Evolutionary conservation across 202 grass and related monocot genomes (phyloP).

Genomic region (Panicum virgatum): DNA sequence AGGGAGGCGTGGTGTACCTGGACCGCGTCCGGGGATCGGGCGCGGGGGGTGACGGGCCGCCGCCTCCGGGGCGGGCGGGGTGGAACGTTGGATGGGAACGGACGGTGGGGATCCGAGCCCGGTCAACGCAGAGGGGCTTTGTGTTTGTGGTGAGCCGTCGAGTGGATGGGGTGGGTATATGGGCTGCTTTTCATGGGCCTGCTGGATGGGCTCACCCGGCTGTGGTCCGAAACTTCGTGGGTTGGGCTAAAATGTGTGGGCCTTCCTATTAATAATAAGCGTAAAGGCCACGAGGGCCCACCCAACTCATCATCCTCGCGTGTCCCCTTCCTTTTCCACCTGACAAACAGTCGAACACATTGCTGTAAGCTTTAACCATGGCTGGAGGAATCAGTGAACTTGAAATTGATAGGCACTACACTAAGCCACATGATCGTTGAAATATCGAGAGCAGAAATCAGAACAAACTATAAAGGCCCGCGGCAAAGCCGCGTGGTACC

Average conservation of each 20-base stretch:
- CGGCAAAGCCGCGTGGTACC: too few relatives aligned
- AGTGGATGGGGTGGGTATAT: background rate
- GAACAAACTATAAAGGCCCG: too few relatives aligned
- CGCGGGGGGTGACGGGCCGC: background rate
- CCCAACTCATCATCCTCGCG: too few relatives aligned
- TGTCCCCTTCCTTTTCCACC: too few relatives aligned
- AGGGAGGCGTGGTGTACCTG: background rate
- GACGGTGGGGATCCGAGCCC: background rate
- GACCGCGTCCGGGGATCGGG: background rate
- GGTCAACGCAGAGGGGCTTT: background rate
- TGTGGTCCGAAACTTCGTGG: background rate
- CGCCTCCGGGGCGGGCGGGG: background rate
- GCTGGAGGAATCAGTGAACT: too few relatives aligned
- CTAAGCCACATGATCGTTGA: too few relatives aligned
- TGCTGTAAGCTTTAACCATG: too few relatives aligned
- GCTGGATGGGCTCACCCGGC: background rate
- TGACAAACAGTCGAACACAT: too few relatives aligned
- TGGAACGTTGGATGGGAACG: background rate
- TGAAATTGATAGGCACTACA: too few relatives aligned
- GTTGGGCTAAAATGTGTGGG: background rate
- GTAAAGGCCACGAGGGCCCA: too few relatives aligned
- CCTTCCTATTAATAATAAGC: too few relatives aligned
- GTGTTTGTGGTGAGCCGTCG: background rate
- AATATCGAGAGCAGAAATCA: too few relatives aligned
- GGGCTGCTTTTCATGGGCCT: background rate